Conservation (phyloP, 345 rosid genomes). For the Arabidopsis suecica region DNA sequence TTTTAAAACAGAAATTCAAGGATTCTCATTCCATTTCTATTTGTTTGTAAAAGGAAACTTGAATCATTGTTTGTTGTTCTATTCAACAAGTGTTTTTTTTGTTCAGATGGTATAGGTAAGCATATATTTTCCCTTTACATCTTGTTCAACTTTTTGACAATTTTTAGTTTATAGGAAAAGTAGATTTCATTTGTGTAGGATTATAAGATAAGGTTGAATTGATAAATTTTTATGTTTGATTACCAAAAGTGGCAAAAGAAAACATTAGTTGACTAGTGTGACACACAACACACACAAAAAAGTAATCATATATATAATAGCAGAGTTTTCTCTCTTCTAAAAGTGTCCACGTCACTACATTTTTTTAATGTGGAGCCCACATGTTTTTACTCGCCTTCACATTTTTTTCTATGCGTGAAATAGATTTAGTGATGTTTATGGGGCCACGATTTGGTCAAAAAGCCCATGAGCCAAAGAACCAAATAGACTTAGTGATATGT, state of each 20-base stretch:
- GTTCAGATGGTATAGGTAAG: neutral
- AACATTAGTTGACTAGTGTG: conserved; percentile 32
- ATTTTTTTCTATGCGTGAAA: no score
- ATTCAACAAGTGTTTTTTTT: neutral
- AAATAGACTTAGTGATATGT: no score
- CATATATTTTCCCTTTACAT: neutral
- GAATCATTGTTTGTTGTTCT: neutral
- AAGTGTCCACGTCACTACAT: no score
- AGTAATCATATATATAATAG: neutral
- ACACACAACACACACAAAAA: neutral
- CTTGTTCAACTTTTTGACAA: conserved; percentile 21
- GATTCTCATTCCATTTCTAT: conserved; percentile 4
- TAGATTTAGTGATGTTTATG: no score
- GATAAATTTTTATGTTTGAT: conserved; percentile 1
- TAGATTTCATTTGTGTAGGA: conserved; percentile 13
- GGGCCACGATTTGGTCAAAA: no score
- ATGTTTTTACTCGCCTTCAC: no score
- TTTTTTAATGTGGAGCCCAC: no score
- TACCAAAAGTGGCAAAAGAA: conserved; percentile 28
- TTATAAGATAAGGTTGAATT: conserved; percentile 34
- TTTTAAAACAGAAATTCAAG: neutral
- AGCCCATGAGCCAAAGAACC: no score
- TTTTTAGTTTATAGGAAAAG: neutral
- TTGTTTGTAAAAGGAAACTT: neutral
- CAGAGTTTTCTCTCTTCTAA: no score